Conservation (phyloP, 2,329 filamentous ascomycete species). For the Sphaerulina musiva region DNA sequence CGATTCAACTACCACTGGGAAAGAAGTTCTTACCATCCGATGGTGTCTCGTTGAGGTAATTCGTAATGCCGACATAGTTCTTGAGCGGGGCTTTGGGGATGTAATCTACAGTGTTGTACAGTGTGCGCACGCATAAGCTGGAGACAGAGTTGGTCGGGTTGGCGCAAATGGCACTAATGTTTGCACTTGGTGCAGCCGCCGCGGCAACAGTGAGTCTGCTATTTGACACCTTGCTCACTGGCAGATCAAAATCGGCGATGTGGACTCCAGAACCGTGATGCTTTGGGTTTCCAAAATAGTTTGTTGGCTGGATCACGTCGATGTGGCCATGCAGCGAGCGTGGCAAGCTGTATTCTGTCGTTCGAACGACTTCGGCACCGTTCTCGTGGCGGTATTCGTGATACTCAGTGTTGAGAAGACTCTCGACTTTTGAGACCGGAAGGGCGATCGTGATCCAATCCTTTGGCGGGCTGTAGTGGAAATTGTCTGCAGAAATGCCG, state of each 20-base stretch:
- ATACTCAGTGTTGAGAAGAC: slow-evolving; percentile 54
- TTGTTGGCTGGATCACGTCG: slow-evolving; percentile 55
- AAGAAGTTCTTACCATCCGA: background rate
- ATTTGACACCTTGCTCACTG: slow-evolving; percentile 2
- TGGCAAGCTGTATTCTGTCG: slow-evolving; percentile 57
- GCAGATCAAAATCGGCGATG: slow-evolving; percentile 10
- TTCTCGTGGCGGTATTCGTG: slow-evolving; percentile 45
- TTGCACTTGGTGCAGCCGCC: background rate
- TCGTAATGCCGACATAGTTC: slow-evolving; percentile 35
- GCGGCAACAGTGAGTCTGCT: background rate
- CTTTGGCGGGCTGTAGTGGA: slow-evolving; percentile 17
- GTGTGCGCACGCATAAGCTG: slow-evolving; percentile 46
- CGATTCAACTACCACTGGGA: too few relatives aligned
- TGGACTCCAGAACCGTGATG: slow-evolving; percentile 8
- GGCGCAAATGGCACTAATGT: slow-evolving; percentile 11
- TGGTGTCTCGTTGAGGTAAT: slow-evolving; percentile 43
- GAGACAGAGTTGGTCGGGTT: slow-evolving; percentile 35
- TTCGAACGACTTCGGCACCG: slow-evolving; percentile 46
- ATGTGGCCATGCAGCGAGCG: slow-evolving; percentile 49
- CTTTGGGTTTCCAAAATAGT: slow-evolving; percentile 26
- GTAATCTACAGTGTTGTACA: slow-evolving; percentile 45
- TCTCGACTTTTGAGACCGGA: slow-evolving; percentile 38
- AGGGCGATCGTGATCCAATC: slow-evolving; percentile 57
- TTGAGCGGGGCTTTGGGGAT: slow-evolving; percentile 27
- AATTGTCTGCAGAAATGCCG: slow-evolving; percentile 27